phyloP scores from a whole-genome alignment of 139 green algal species.

The Nannochloris sp. region DNA sequence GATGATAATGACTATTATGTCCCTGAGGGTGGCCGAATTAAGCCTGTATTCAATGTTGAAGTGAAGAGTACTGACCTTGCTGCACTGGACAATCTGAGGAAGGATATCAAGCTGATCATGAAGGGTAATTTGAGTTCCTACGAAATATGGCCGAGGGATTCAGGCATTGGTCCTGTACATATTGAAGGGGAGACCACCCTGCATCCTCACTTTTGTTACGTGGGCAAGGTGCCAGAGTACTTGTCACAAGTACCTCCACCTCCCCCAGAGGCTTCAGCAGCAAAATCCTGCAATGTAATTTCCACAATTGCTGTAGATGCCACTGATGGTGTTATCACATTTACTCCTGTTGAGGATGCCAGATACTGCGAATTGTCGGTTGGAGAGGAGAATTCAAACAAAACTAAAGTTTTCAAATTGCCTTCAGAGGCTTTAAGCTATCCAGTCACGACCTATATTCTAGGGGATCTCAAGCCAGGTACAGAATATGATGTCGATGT shows the following conservation, averaged over 20 bases:
- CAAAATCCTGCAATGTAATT: neutral
- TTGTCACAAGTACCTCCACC: neutral
- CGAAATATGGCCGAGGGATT: neutral
- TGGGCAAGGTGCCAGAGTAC: neutral
- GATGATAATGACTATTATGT: constrained; percentile 4
- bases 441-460: neutral
- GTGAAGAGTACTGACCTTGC: neutral
- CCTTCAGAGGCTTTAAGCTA: neutral
- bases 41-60: neutral
- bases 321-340: neutral
- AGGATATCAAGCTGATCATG: neutral
- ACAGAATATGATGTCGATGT: neutral
- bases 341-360: neutral
- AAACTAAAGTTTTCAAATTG: neutral
- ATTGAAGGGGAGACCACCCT: neutral
- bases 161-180: neutral
- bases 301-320: neutral
- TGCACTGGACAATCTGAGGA: neutral
- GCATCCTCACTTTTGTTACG: neutral
- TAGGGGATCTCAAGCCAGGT: neutral
- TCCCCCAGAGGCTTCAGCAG: neutral
- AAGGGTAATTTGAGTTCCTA: neutral
- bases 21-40: neutral
- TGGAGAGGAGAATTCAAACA: neutral
- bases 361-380: neutral